phyloP scores from a whole-genome alignment of 192 early-diverging fungal species.

The Backusella sp. region DNA sequence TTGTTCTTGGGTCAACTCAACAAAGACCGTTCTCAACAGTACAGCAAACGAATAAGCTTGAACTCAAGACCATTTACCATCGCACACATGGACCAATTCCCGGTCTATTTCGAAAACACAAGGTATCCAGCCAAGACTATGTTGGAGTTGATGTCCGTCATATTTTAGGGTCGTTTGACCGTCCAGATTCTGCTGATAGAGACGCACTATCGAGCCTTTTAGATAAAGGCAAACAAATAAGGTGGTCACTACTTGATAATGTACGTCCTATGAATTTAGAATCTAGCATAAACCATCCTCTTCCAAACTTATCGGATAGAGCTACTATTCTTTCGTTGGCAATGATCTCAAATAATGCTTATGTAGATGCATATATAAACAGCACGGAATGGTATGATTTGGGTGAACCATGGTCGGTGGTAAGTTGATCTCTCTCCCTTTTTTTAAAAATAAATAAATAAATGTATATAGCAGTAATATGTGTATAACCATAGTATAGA shows the following conservation, averaged over 20 bases:
- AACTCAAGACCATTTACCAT: conserved; percentile 36
- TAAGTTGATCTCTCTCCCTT: conserved; percentile 26
- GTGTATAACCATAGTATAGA: conserved; percentile 19
- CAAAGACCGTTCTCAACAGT: not conserved
- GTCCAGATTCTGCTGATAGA: not conserved
- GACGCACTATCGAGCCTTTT: not conserved
- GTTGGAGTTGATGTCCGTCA: not conserved
- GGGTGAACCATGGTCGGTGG: conserved; percentile 61
- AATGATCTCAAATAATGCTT: conserved; percentile 85
- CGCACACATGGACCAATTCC: conserved; percentile 29
- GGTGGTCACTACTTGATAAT: not conserved
- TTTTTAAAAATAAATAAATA: not conserved
- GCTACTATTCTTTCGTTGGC: conserved; percentile 72
- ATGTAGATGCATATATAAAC: conserved; percentile 57
- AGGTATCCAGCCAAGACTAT: not conserved
- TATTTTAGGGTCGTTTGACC: not conserved
- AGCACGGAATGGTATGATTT: conserved; percentile 66
- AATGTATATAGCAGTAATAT: not conserved
- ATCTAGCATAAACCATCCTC: not conserved
- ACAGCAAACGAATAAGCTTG: conserved; percentile 3
- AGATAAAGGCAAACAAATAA: not conserved
- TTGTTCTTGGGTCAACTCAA: not conserved
- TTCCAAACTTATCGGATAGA: conserved; percentile 76
- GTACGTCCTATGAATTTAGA: conserved; percentile 14
- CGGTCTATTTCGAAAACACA: conserved; percentile 28